Conservation (phyloP, 345 rosid species). For the Pistacia integerrima region DNA sequence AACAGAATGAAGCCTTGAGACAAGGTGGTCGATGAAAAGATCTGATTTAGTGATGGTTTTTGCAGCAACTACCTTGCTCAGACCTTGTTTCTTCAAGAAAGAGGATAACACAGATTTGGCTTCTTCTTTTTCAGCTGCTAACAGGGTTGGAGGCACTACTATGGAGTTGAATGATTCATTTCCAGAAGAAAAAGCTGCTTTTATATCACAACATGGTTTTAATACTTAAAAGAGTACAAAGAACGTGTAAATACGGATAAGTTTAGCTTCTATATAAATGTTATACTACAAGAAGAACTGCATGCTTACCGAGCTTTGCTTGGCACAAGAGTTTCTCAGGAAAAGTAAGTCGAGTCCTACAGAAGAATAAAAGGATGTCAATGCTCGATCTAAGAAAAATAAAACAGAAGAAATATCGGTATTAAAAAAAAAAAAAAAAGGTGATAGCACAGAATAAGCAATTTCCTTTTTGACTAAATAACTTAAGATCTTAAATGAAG, state of each 20-base stretch:
- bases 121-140: too few relatives aligned
- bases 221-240: background rate
- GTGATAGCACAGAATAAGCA: background rate
- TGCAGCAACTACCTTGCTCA: too few relatives aligned
- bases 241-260: too few relatives aligned
- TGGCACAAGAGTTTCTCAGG: slow-evolving; percentile 23
- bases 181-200: too few relatives aligned
- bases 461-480: background rate
- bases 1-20: too few relatives aligned
- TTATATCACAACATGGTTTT: too few relatives aligned
- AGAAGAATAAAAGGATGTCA: background rate
- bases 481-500: background rate
- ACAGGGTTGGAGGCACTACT: too few relatives aligned
- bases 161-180: too few relatives aligned
- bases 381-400: background rate
- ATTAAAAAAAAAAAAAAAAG: background rate
- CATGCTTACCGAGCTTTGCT: slow-evolving; percentile 18
- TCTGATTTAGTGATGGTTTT: too few relatives aligned
- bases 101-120: too few relatives aligned
- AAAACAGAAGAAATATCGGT: background rate
- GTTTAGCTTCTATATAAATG: background rate
- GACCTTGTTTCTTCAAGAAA: too few relatives aligned
- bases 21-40: too few relatives aligned
- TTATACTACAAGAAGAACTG: background rate
- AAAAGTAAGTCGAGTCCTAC: slow-evolving; percentile 27